Conservation (phyloP, 768 basidiomycete genomes). For the Mycena rebaudengoi region DNA sequence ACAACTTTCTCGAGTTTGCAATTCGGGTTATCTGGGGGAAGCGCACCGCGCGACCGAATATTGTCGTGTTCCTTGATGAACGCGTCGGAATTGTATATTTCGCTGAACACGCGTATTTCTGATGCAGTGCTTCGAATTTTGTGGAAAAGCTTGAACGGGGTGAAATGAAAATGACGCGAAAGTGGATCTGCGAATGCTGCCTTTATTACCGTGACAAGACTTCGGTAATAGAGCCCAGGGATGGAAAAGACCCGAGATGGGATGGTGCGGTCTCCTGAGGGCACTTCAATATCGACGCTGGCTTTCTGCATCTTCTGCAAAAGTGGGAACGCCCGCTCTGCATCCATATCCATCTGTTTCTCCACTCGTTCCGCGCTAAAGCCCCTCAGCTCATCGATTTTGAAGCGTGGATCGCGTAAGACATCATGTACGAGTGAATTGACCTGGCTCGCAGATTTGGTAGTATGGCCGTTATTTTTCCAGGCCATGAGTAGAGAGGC, state of each 20-base stretch:
- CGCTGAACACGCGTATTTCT: slow-evolving; percentile 19
- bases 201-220: slow-evolving; percentile 32
- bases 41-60: slow-evolving; percentile 24
- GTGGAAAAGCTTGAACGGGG: slow-evolving; percentile 32
- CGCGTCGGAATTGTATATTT: slow-evolving; percentile 31
- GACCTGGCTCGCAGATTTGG: slow-evolving; percentile 23
- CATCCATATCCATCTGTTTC: slow-evolving; percentile 16
- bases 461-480: slow-evolving; percentile 18
- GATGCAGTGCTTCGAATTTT: background rate
- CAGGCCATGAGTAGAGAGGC: slow-evolving; percentile 1
- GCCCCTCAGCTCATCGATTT: slow-evolving; percentile 3
- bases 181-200: slow-evolving; percentile 25
- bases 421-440: slow-evolving; percentile 24
- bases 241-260: slow-evolving; percentile 33
- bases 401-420: slow-evolving; percentile 18
- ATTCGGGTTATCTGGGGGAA: slow-evolving; percentile 23
- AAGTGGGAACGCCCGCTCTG: slow-evolving; percentile 15
- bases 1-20: slow-evolving; percentile 31
- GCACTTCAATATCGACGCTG: slow-evolving; percentile 37
- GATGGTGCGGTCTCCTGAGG: slow-evolving; percentile 27
- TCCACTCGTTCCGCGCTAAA: slow-evolving; percentile 26
- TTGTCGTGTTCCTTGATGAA: slow-evolving; percentile 27
- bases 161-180: slow-evolving; percentile 29
- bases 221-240: slow-evolving; percentile 33
- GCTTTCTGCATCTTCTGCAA: slow-evolving; percentile 14